Evolutionary conservation across 2,329 filamentous ascomycete species (phyloP), one percentile per base, ranked within the genome.

Genomic region (Trichoderma koningiopsis): DNA sequence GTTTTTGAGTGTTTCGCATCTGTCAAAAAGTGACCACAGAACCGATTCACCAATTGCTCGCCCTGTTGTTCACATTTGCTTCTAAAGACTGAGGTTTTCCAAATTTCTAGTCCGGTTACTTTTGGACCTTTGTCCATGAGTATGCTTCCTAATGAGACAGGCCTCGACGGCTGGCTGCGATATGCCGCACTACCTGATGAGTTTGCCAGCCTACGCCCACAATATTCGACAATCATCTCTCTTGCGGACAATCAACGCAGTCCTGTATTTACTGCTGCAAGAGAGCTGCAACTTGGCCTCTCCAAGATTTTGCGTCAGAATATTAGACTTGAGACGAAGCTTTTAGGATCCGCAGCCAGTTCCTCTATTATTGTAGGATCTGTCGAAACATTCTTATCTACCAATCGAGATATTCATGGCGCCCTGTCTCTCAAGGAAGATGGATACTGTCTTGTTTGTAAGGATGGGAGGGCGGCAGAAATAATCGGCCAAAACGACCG

Each of bases 401-500:
- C 40, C 4, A 4, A 19, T 6, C 7, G 19, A 19, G 40, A 43
- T 43, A 43, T n/a, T 43, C 4, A 43, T 43, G 40, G 7, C 5
- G 3, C 40, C 16, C 40, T 43, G 19, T n/a, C 40, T 19, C 40
- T 43, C 6, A 43, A 43, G 10, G 40, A 43, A 7, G 40, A 43
- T 43, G 40, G 40, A 10, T 43, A n/a, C 40, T 43, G 40, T n/a
- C 40, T 43, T 31, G 11, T 57, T n/a, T 57, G 55, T 35, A 57
- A 57, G 5, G 31, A 35, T n/a, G 55, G 31, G 10, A 24, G 22
- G 55, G 55, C 55, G 16, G 33, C 31, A 7, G 55, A 63, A 4
- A 63, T 63, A 27, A 63, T 63, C 16, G 60, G 60, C 6, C 60
- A 63, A 24, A 52, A 63, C 33, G 60, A 63, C n/a, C 60, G 40